Base-by-base conservation (phyloP, 2,329 filamentous ascomycete genomes). In the Endoconidiophora polonica region DNA sequence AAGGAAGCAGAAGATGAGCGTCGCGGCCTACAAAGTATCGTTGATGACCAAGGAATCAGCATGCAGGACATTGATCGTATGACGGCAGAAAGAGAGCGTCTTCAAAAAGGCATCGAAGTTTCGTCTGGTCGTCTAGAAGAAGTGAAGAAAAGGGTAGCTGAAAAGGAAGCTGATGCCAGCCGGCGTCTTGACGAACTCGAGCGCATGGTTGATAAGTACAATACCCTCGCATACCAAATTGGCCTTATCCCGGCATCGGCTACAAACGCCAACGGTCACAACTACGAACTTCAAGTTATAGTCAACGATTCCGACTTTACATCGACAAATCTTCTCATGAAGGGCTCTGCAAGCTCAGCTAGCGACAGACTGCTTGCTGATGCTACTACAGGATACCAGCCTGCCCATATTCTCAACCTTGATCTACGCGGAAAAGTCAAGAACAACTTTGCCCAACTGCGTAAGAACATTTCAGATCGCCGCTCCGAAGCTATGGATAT, bases 11-110 rank as follows among this genome's bases (percentile, higher is more conserved):
- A 96, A 56, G 79, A 83, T 14, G 91, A 98, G 63, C 79, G 86
- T 54, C 69, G 77, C 40, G 73, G 74, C 26, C 72, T 98, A 7
- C 90, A 96, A 62, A 79, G 82, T 53, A 80, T 83, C 26, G 87
- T 98, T 24, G 91, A 96, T 63, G 81, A 83, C 57, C 86, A 94
- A 61, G 91, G 91, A 2, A 88, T 98, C 62, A 93, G 87, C 59
- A 93, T 95, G 66, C 84, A 91, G 66, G 91, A 98, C 73, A 96
- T 98, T 61, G 91, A 98, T 72, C 86, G 91, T 64, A 95, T 98
- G 90, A 94, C 87, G 58, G 81, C 85, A 36, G 91, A 98, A 63
- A 81, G 88, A 48, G 91, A 98, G 60, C 80, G 91, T 44, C 74
- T 98, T n/a, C 86, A 94, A 56, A 88, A 83, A 58, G 84, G 81